Evolutionary conservation across 768 basidiomycete species (phyloP), one percentile per base, ranked within the genome.

Genomic region (Trametes maxima): DNA sequence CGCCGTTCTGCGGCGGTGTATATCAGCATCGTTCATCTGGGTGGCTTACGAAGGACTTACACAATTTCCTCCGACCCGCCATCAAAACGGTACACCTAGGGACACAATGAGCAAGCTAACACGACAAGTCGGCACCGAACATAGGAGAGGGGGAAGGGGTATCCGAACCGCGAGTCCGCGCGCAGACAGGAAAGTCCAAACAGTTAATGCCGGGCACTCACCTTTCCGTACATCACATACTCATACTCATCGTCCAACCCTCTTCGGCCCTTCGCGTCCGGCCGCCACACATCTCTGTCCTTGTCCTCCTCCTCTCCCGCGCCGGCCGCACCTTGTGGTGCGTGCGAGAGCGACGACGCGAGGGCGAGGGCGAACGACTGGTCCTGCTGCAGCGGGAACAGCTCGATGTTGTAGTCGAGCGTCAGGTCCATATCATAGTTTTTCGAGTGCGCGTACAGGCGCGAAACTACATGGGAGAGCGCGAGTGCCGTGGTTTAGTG

Each of bases 221-320:
- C 94, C 87, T 95, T 98, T 35, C 96, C 96, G 73, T 93, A 95
- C 95, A 98, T 98, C 66, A 99, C 96, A 79, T 98, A 99, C 70
- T 98, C 95, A 70, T 94, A 99, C 66, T 98, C 95, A 60, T 94
- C 90, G 65, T 98, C 96, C 25, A 99, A 73, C 12, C 88, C 95
- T 71, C 84, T 81, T 66, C 80, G 82, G 14, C 84, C 92, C 75
- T 88, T 94, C 39, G 88, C 88, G 70, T 92, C 92, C 52, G 92
- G 92, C 69, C 92, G 77, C 92, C 92, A 94, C 17, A 89, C 83
- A 70, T 90, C 82, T 57, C 87, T 77, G 65, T 92, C 90, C 72
- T 91, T 86, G 68, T 91, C 90, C 22, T 86, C 84, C 25, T 74
- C 71, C 43, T 86, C 85, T 3, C 28, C 28, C 2, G 75, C 75